Evolutionary conservation across 805 yeast species (phyloP).

Genomic region (Kazachstania viticola): DNA sequence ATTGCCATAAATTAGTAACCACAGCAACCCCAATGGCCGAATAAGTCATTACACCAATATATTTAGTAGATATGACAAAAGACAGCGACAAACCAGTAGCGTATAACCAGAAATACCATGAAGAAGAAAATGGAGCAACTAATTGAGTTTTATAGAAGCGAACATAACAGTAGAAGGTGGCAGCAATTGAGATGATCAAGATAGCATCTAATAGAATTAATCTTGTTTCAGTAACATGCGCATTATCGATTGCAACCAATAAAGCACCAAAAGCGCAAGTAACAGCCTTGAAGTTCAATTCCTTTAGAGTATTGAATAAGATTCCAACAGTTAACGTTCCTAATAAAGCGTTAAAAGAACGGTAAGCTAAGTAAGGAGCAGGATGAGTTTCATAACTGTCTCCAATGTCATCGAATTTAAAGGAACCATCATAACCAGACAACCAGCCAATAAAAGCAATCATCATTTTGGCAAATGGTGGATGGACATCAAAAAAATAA

Average conservation of each 20-base stretch:
- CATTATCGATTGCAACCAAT: slow-evolving; percentile 76
- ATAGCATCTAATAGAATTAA: slow-evolving; percentile 88
- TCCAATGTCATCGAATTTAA: slow-evolving; percentile 86
- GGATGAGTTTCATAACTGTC: slow-evolving; percentile 64
- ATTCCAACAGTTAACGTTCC: slow-evolving; percentile 78
- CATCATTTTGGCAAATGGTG: slow-evolving; percentile 84
- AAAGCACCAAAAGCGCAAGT: slow-evolving; percentile 70
- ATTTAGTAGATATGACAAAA: slow-evolving; percentile 88
- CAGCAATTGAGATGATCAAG: slow-evolving; percentile 70
- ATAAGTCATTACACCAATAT: slow-evolving; percentile 91
- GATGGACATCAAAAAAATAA: slow-evolving; percentile 61
- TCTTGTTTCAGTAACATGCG: slow-evolving; percentile 83
- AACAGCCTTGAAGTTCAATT: slow-evolving; percentile 65
- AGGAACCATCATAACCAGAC: slow-evolving; percentile 82
- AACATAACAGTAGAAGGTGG: slow-evolving; percentile 66
- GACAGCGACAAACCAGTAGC: slow-evolving; percentile 80
- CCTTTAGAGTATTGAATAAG: slow-evolving; percentile 75
- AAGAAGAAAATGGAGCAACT: slow-evolving; percentile 45
- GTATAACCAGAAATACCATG: slow-evolving; percentile 85
- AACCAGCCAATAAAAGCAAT: slow-evolving; percentile 86
- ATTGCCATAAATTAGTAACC: slow-evolving; percentile 73
- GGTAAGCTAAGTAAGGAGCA: slow-evolving; percentile 78
- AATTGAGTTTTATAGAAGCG: slow-evolving; percentile 63
- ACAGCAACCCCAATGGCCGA: slow-evolving; percentile 83
- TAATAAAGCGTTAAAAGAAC: slow-evolving; percentile 67